Base-by-base conservation (phyloP, 768 basidiomycete species). In the Cubamyces sp. region DNA sequence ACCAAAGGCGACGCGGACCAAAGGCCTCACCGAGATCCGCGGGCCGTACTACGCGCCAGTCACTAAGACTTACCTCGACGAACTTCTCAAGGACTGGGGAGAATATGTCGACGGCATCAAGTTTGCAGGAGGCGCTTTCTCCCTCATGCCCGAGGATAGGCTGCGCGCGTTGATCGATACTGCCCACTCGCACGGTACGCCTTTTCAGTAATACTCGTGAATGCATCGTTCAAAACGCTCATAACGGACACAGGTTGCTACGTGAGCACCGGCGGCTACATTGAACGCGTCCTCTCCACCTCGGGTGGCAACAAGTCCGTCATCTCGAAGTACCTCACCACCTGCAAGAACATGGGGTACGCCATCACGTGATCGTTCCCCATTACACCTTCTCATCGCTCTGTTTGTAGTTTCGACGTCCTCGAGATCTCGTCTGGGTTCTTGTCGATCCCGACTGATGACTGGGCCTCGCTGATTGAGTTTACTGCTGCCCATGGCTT, bases 351-450 rank as follows among this genome's bases (percentile, higher is more conserved):
- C 45, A 66, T 77, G 51, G 78, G 78, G 74, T 76, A 64, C 21
- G 54, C 50, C 26, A 19, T 54, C 39, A 37, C 47, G 25, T 57
- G 56, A 39, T 26, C 25, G n/a, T 30, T n/a, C 53, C 45, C 14
- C 18, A 18, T 41, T 42, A 1, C 15, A 2, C 9, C 34, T 6
- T 42, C 21, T 61, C 39, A 45, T 18, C 12, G 15, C 25, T 9
- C 26, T 18, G 52, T n/a, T 39, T 34, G 25, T 51, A 78, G 74
- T n/a, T 79, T 81, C 65, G 79, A 79, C 66, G 78, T 81, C 16
- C 61, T 82, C 1, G 79, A 79, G 61, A 70, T 80, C 40, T 81
- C 80, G 1, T 78, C 79, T 3, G 76, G 77, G 16, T 79, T 82
- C 66, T 69, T 80, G 26, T 78, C 78, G n/a, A 77, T 81, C 61